Evolutionary conservation across 257 asterid genomes (phyloP).

Genomic region (Anisodus tanguticus): DNA sequence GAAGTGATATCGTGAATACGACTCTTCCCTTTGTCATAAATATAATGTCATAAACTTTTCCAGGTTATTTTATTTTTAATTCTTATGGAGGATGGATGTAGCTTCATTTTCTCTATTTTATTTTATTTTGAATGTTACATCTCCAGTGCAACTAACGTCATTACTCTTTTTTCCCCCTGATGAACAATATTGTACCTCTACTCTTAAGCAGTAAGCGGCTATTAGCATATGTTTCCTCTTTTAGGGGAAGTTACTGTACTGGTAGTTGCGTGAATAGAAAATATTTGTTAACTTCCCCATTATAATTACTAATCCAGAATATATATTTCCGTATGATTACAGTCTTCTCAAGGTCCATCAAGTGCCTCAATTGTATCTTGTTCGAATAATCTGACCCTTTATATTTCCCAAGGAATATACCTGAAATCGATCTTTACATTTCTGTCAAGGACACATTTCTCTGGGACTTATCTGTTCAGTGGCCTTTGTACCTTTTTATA

Average conservation of each 20-base stretch:
- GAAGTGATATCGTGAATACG: not conserved
- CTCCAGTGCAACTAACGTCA: not conserved
- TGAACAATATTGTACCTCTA: not conserved
- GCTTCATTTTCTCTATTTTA: not conserved
- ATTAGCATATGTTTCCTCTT: constrained; percentile 5
- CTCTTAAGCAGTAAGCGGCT: not conserved
- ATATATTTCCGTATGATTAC: not conserved
- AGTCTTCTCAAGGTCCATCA: constrained; percentile 17
- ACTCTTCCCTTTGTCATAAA: not conserved
- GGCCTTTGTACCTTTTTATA: not conserved
- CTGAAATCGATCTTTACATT: not conserved
- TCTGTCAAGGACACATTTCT: not conserved
- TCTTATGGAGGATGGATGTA: not conserved
- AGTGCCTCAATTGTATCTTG: not conserved
- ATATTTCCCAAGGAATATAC: constrained; percentile 13
- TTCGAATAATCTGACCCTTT: not conserved
- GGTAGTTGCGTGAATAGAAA: not conserved
- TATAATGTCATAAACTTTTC: not conserved
- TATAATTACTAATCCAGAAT: not conserved
- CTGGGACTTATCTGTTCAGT: not conserved
- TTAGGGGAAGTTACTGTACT: constrained; percentile 13
- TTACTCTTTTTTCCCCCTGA: not conserved
- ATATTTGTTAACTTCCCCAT: not conserved
- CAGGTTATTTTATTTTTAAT: not conserved
- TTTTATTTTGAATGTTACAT: constrained; percentile 2